Percentiles rank a stretch among this genome's conserved stretches.
Conservation (phyloP, 768 basidiomycete species). For the Pisolithus tinctorius region DNA sequence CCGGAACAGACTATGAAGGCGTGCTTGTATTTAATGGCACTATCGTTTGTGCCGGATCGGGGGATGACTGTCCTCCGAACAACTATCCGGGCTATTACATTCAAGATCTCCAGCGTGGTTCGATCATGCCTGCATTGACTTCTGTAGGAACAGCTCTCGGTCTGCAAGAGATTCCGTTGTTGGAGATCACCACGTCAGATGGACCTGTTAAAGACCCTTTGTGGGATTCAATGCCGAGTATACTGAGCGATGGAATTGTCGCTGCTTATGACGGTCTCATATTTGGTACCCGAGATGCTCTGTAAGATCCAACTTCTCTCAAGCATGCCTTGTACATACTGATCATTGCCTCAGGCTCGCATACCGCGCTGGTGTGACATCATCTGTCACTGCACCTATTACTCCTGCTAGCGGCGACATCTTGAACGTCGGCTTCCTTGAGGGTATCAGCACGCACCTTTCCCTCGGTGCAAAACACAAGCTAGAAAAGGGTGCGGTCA, state of each 20-base stretch:
- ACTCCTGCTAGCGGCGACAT: constrained; percentile 14
- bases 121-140: constrained; percentile 53
- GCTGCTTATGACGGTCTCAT: constrained; percentile 60
- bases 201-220: constrained; percentile 50
- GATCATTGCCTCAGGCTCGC: constrained; percentile 45
- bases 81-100: constrained; percentile 8
- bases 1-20: constrained; percentile 9
- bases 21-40: constrained; percentile 50
- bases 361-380: constrained; percentile 59
- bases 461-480: constrained; percentile 49
- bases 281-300: constrained; percentile 43
- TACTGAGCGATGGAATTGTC: constrained; percentile 37
- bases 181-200: constrained; percentile 62
- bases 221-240: constrained; percentile 22
- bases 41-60: constrained; percentile 40
- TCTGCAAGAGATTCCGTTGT: constrained; percentile 53
- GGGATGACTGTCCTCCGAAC: constrained; percentile 7
- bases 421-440: constrained; percentile 34
- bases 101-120: constrained; percentile 57
- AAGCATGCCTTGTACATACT: neutral
- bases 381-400: constrained; percentile 51
- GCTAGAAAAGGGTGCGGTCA: constrained; percentile 50
- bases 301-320: constrained; percentile 30
- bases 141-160: constrained; percentile 62
- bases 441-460: constrained; percentile 55